Base-by-base conservation (phyloP, 805 yeast genomes). In the Saccharomyces jurei region DNA sequence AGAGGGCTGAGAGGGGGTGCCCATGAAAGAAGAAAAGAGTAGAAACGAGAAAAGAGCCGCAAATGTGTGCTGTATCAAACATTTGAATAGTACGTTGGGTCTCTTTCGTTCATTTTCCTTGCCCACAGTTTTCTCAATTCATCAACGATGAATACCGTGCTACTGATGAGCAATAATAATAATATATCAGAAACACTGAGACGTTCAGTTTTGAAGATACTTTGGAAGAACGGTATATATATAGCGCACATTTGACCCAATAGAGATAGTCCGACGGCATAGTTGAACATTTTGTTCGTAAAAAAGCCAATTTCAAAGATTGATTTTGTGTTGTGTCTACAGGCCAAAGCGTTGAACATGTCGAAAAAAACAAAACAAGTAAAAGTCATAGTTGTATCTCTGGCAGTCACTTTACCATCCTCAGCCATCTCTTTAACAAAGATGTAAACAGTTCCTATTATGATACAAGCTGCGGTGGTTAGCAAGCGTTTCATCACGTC, bases 321-420 rank as follows among this genome's bases (percentile, higher is more conserved):
- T 2, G 96, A 87, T 67, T 89, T 91, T 48, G 89, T 78, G 55
- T 86, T 79, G 59, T 95, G 96, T 65, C 98, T 88, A 71, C 97
- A 92, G 14, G 96, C 77, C 60, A 94, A 76, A 0, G 99, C 99
- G 71, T 91, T 94, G 75, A 94, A 94, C 95, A 94, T 87, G 71
- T 94, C 99, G 66, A 84, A 94, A 54, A 92, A 76, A 10, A 94
- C 99, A 73, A 94, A 94, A 68, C 98, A 89, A 0, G 98, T 94
- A 67, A 94, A 94, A 0, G 99, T 92, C 99, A 94, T 94, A 1
- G 99, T 94, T 22, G 99, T 94, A 69, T 94, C 99, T 72, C 99
- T 86, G 13, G 92, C 85, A 2, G 97, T 90, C 54, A 92, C 84
- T 57, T 79, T 80, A 29, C 83, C 80, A 63, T 89, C 96, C 57